Evolutionary conservation across 2,329 filamentous ascomycete species (phyloP), one percentile per base, ranked within the genome.

Genomic region (Meredithiella fracta): DNA sequence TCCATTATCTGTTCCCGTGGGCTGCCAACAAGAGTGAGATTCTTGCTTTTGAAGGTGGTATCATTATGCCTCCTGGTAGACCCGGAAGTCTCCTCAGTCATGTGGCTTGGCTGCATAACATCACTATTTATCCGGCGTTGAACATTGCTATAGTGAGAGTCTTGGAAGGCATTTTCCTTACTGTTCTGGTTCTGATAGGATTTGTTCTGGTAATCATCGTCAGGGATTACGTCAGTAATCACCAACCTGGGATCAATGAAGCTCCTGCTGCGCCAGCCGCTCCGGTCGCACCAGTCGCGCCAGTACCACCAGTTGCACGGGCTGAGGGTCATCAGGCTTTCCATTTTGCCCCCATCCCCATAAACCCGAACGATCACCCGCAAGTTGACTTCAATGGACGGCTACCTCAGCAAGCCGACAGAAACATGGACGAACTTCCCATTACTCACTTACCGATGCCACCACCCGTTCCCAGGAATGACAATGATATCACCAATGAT

Each of bases 191-290:
- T 53, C 91, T 98, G 6, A 77, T 95, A 47, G 89, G 85, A 58
- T 98, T 97, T 67, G 96, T 98, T 58, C 72, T 98, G n/a, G 82
- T 98, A 44, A 98, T 98, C 62, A 71, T 98, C 3, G 96, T 98
- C 50, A 76, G 94, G 50, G 92, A 98, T 70, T 98, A 95, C 77
- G 92, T 98, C 53, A 89, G 98, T 8, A 92, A 98, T 66, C 92
- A 98, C 66, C 92, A 98, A 65, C 92, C 91, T 3, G 83, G 92
- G 72, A 83, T 81, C 0, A 51, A 59, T 47, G 51, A 51, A 22
- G 8, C 38, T 31, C 23, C 44, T 5, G 7, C 25, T 25, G 15
- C 9, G 14, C 44, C 44, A 9, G 22, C n/a, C 8, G 20, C 8
- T 25, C 17, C 44, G 9, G 22, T 20, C 5, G 15, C 17, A 15